Evolutionary conservation across 306 rosid species (phyloP).

Genomic region (Trifolium pratense): DNA sequence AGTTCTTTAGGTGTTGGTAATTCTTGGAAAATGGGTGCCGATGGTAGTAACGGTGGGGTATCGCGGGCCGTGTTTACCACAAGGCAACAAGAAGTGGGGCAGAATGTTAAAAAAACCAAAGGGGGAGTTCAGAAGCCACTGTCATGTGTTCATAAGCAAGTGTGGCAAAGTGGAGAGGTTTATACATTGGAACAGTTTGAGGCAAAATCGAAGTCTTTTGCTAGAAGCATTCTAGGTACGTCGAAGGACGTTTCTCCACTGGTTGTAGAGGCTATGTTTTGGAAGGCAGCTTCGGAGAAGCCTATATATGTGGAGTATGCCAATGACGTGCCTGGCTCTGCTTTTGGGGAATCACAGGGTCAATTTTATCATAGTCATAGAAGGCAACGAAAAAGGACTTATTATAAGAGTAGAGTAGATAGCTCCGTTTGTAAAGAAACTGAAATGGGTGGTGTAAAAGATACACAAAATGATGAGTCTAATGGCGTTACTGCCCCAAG

Average conservation of each 20-base stretch:
- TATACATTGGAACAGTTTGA: constrained; percentile 95
- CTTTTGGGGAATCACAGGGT: constrained; percentile 84
- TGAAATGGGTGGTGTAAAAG: constrained; percentile 42
- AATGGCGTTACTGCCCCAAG: constrained; percentile 44
- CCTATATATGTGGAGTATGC: constrained; percentile 94
- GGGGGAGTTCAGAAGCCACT: constrained; percentile 61
- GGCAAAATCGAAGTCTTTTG: constrained; percentile 78
- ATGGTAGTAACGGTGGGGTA: constrained; percentile 58
- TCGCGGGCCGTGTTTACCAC: constrained; percentile 86
- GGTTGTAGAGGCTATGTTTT: constrained; percentile 85
- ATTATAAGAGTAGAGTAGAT: constrained; percentile 65
- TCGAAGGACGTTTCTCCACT: constrained; percentile 80
- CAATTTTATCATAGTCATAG: constrained; percentile 65
- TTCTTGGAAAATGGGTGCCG: constrained; percentile 47
- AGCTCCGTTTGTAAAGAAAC: constrained; percentile 51
- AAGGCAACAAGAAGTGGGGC: constrained; percentile 94
- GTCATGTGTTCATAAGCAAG: constrained; percentile 78
- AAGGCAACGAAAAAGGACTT: constrained; percentile 75
- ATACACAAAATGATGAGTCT: constrained; percentile 38
- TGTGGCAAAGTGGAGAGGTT: constrained; percentile 95
- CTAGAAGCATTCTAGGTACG: constrained; percentile 61
- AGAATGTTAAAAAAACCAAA: constrained; percentile 60
- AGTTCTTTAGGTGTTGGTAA: constrained; percentile 44
- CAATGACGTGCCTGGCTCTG: constrained; percentile 98
- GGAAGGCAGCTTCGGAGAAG: constrained; percentile 94